Conservation (phyloP, 371 early-diverging fungal species). For the Apophysomyces ossiformis region DNA sequence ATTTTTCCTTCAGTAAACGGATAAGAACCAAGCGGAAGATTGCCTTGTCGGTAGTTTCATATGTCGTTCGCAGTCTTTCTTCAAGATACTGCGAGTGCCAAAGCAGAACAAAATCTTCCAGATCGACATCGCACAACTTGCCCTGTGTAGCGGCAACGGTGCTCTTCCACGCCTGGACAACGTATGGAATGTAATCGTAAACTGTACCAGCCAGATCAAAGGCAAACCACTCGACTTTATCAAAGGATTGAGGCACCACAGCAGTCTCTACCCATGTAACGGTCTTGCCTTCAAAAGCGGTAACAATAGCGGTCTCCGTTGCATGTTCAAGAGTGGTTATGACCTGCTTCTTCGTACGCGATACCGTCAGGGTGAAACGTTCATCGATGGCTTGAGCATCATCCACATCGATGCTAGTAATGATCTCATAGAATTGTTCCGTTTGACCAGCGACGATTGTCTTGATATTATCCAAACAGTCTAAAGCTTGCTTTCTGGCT, state of each 20-base stretch:
- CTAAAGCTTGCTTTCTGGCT: constrained; percentile 36
- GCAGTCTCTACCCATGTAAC: constrained; percentile 44
- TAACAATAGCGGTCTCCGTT: constrained; percentile 29
- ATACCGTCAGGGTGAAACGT: constrained; percentile 22
- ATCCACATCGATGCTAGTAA: constrained; percentile 15
- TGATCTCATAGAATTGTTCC: constrained; percentile 25
- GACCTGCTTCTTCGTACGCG: constrained; percentile 33
- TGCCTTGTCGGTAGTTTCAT: constrained; percentile 20
- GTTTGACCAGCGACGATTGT: constrained; percentile 29
- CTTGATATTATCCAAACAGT: constrained; percentile 34
- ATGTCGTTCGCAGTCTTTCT: constrained; percentile 19
- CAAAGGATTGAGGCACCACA: constrained; percentile 37
- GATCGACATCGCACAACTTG: constrained; percentile 23
- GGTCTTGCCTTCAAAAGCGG: constrained; percentile 47
- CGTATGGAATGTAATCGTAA: constrained; percentile 32
- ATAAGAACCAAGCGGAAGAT: constrained; percentile 33
- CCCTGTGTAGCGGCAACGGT: constrained; percentile 13
- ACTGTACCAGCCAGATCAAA: constrained; percentile 45
- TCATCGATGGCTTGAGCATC: constrained; percentile 19
- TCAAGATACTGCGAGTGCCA: constrained; percentile 37
- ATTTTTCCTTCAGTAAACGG: constrained; percentile 28
- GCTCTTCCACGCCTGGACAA: constrained; percentile 26
- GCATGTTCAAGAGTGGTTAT: constrained; percentile 28
- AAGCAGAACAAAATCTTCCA: constrained; percentile 27
- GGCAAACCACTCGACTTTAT: constrained; percentile 37